These are phyloP conservation scores for Zygoascus tannicola DNA, from an alignment of 805 yeast genomes.

Conservation along the genomic window DNA sequence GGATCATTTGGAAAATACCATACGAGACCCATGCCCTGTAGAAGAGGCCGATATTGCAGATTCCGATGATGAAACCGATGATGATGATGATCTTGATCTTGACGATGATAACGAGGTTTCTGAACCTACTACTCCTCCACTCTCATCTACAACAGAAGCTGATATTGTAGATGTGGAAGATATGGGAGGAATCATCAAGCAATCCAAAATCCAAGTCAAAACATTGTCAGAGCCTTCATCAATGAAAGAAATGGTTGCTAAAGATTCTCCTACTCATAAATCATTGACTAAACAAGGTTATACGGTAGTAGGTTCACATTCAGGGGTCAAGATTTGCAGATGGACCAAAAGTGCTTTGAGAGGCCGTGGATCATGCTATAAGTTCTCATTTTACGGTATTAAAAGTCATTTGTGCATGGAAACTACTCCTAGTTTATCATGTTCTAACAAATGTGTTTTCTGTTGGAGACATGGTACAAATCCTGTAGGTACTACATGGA, in stretches of 20 bases:
- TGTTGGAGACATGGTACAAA: constrained; percentile 98
- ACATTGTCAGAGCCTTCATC: constrained; percentile 19
- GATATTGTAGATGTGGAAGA: constrained; percentile 79
- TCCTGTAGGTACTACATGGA: constrained; percentile 93
- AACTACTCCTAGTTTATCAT: constrained; percentile 85
- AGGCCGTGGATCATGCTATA: constrained; percentile 91
- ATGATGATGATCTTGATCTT: constrained; percentile 22
- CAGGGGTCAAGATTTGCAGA: constrained; percentile 90
- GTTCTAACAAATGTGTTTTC: constrained; percentile 91
- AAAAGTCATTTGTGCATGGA: constrained; percentile 91
- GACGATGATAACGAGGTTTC: constrained; percentile 23
- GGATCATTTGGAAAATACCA: constrained; percentile 45
- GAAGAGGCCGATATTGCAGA: constrained; percentile 47
- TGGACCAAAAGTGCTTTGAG: constrained; percentile 94
- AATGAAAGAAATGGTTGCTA: constrained; percentile 76
- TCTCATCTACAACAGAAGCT: constrained; percentile 27
- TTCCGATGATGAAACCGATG: constrained; percentile 42
- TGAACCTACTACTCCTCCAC: constrained; percentile 1
- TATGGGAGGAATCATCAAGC: constrained; percentile 53
- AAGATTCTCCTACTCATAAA: constrained; percentile 79
- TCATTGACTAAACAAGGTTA: constrained; percentile 89
- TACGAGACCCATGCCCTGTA: constrained; percentile 58
- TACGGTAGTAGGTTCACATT: constrained; percentile 85
- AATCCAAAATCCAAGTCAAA: constrained; percentile 13
- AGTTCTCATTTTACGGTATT: constrained; percentile 86